These are phyloP conservation scores for Coemansia reversa DNA, from an alignment of 192 early-diverging fungal genomes.

Conservation along the genomic window DNA sequence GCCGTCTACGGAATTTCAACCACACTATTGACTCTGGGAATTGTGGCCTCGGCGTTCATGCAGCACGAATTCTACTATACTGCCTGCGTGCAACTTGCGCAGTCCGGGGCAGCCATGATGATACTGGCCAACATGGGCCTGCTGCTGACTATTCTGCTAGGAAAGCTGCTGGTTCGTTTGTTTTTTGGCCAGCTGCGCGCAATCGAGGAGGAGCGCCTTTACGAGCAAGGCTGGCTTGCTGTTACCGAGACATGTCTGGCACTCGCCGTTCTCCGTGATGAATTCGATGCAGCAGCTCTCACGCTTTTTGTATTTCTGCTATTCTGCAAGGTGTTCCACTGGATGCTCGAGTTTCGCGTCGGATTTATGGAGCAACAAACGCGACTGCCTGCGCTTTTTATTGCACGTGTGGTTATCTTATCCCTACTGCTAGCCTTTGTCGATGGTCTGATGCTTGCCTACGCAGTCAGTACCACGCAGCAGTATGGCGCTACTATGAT, in stretches of 20 bases:
- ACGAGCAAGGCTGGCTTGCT: constrained; percentile 96
- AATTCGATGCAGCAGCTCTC: constrained; percentile 86
- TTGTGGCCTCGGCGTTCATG: constrained; percentile 64
- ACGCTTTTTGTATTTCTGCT: constrained; percentile 84
- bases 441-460: constrained; percentile 75
- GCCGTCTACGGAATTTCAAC: constrained; percentile 72
- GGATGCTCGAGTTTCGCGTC: constrained; percentile 90
- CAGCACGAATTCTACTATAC: constrained; percentile 85
- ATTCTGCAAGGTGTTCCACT: constrained; percentile 95
- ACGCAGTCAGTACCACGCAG: constrained; percentile 64
- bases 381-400: constrained; percentile 25
- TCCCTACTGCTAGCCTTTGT: constrained; percentile 60
- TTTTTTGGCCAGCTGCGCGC: constrained; percentile 92
- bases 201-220: constrained; percentile 97
- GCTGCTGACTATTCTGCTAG: constrained; percentile 76
- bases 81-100: constrained; percentile 84
- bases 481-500: constrained; percentile 84
- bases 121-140: constrained; percentile 79
- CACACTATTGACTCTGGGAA: constrained; percentile 61
- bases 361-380: constrained; percentile 67
- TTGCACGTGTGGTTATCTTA: constrained; percentile 30
- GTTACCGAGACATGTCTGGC: constrained; percentile 96
- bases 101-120: constrained; percentile 86
- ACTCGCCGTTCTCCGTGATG: constrained; percentile 93
- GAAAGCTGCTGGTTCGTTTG: constrained; percentile 71